Conservation (phyloP, 2,329 filamentous ascomycete species). For the Cladophialophora exuberans region DNA sequence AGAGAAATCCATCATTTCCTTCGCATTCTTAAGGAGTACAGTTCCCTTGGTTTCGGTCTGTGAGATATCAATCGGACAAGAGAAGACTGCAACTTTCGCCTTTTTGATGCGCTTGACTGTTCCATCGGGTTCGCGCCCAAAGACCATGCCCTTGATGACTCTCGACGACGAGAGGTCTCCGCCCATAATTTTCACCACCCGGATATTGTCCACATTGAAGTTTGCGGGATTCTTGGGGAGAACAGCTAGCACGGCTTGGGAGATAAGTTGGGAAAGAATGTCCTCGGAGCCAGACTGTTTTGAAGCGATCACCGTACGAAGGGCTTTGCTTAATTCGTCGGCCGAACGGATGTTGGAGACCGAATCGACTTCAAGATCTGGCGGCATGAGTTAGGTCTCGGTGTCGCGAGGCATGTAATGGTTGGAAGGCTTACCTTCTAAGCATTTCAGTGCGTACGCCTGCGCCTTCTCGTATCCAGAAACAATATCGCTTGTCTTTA, state of each 20-base stretch:
- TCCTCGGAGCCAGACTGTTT: conserved; percentile 97
- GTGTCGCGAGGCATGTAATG: neutral
- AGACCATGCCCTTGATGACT: conserved; percentile 98
- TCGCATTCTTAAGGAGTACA: conserved; percentile 91
- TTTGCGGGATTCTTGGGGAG: conserved; percentile 92
- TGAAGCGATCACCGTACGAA: conserved; percentile 91
- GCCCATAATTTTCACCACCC: conserved; percentile 99
- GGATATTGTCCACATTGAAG: conserved; percentile 99
- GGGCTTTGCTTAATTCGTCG: conserved; percentile 88
- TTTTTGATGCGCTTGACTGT: conserved; percentile 85
- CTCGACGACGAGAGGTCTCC: conserved; percentile 91
- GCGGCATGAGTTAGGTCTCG: neutral
- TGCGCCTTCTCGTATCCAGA: conserved; percentile 95
- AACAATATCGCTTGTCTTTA: conserved; percentile 98
- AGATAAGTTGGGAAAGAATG: conserved; percentile 80
- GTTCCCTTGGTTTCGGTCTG: conserved; percentile 99
- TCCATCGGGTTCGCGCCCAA: conserved; percentile 92
- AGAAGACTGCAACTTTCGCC: conserved; percentile 96
- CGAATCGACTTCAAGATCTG: conserved; percentile 85
- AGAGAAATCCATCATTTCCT: conserved; percentile 98
- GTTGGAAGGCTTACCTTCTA: conserved; percentile 64
- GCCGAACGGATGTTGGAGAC: conserved; percentile 81
- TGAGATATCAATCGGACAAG: conserved; percentile 90
- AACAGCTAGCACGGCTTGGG: conserved; percentile 81
- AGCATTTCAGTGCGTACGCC: conserved; percentile 77